Conservation (phyloP, 257 asterid species). For the Lantana camara region DNA sequence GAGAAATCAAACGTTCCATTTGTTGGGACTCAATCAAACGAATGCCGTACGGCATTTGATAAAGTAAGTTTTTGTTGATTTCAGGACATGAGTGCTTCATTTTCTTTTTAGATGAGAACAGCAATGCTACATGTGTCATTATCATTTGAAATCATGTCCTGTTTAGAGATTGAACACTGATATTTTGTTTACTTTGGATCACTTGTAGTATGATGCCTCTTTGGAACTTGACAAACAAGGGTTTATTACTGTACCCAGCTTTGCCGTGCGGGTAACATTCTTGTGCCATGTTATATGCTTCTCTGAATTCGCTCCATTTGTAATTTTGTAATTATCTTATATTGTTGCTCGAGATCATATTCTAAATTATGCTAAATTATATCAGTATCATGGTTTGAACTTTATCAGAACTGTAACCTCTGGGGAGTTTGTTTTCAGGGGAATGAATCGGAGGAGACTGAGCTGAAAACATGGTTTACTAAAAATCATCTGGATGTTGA, state of each 20-base stretch:
- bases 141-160: conserved; percentile 7
- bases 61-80: conserved; percentile 48
- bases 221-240: conserved; percentile 81
- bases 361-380: background rate
- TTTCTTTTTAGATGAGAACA: background rate
- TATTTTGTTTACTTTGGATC: conserved; percentile 23
- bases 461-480: conserved; percentile 60
- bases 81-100: conserved; percentile 6
- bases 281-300: conserved; percentile 5
- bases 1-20: conserved; percentile 67
- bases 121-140: conserved; percentile 1
- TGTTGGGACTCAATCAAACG: conserved; percentile 71
- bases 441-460: conserved; percentile 51
- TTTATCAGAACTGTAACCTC: conserved; percentile 20
- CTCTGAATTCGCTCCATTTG: conserved; percentile 11
- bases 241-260: conserved; percentile 67
- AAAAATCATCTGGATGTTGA: conserved; percentile 51
- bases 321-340: background rate
- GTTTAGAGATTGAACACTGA: conserved; percentile 26
- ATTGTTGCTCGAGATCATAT: background rate
- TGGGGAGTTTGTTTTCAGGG: conserved; percentile 49
- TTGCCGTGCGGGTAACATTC: conserved; percentile 56
- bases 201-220: conserved; percentile 73
- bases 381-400: background rate
- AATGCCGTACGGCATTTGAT: conserved; percentile 82